Percentiles rank a stretch among this genome's conserved stretches.
Evolutionary conservation across 495 filamentous ascomycete genomes (phyloP).

Genomic region (Podospora fimiseda): DNA sequence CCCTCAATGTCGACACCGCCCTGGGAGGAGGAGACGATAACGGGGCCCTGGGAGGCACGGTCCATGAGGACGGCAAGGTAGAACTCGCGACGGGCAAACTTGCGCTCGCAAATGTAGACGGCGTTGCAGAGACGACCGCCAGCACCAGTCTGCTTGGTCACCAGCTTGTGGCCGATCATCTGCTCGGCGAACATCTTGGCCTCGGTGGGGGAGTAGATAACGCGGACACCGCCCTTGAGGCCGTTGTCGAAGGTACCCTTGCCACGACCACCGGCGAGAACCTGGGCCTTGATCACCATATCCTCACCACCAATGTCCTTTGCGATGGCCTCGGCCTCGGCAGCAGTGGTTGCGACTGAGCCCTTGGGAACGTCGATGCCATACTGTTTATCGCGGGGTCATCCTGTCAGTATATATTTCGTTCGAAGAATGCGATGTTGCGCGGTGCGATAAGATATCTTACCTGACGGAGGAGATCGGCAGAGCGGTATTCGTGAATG

Average conservation of each 20-base stretch:
- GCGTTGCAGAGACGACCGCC: conserved; percentile 85
- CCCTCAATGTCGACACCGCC: conserved; percentile 99
- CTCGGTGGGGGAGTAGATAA: conserved; percentile 83
- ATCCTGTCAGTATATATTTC: not conserved
- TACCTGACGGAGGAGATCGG: conserved; percentile 78
- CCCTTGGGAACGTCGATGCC: conserved; percentile 89
- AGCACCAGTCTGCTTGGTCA: conserved; percentile 98
- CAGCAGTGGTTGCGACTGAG: conserved; percentile 69
- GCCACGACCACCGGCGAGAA: conserved; percentile 92
- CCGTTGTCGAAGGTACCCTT: conserved; percentile 98
- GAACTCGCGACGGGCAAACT: conserved; percentile 98
- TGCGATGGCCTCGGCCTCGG: conserved; percentile 87
- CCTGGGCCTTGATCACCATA: conserved; percentile 99
- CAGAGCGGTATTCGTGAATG: conserved; percentile 96
- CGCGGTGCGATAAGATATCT: conserved; percentile 13
- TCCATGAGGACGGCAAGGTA: conserved; percentile 98
- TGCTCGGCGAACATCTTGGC: conserved; percentile 97
- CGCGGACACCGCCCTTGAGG: conserved; percentile 94
- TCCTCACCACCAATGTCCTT: conserved; percentile 88
- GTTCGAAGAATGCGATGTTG: not conserved
- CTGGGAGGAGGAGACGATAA: conserved; percentile 95
- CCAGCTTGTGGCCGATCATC: conserved; percentile 99
- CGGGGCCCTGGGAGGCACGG: conserved; percentile 80
- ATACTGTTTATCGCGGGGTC: conserved; percentile 52
- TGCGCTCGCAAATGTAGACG: conserved; percentile 98